phyloP scores from a whole-genome alignment of 1,284 basidiomycete species.

The Moesziomyces sp. region DNA sequence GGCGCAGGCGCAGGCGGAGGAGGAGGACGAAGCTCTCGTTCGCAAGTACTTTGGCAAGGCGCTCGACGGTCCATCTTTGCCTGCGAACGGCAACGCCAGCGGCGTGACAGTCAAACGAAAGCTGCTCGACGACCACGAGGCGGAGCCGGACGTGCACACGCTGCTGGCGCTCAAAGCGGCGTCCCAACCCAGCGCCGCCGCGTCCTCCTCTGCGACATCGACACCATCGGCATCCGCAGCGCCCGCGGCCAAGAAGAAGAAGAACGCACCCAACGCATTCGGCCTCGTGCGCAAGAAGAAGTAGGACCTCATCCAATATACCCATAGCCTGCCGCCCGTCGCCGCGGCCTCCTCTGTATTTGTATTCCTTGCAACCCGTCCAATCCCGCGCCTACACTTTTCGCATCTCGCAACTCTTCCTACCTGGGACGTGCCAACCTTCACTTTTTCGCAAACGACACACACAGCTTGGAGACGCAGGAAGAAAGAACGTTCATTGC shows the following conservation, averaged over 20 bases:
- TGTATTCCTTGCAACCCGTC: neutral
- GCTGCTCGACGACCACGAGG: slow-evolving; percentile 36
- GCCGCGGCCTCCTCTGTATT: slow-evolving; percentile 4
- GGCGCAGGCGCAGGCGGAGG: slow-evolving; percentile 72
- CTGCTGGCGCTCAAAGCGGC: slow-evolving; percentile 21
- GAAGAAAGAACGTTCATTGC: no score
- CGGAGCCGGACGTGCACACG: slow-evolving; percentile 29
- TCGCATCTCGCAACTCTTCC: no score
- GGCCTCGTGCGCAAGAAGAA: slow-evolving; percentile 65
- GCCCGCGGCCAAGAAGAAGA: slow-evolving; percentile 44
- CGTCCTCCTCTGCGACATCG: neutral
- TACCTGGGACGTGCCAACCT: no score
- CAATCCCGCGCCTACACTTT: neutral
- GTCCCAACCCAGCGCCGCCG: neutral
- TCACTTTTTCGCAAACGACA: no score
- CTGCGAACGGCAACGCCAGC: neutral
- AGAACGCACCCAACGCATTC: slow-evolving; percentile 57
- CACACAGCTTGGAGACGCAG: no score
- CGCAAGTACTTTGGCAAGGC: slow-evolving; percentile 85
- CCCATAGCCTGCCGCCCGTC: no score
- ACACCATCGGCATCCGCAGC: slow-evolving; percentile 11
- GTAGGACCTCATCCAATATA: neutral
- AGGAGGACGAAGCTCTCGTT: slow-evolving; percentile 91
- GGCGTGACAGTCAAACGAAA: slow-evolving; percentile 34
- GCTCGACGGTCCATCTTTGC: slow-evolving; percentile 29